Evolutionary conservation across 371 early-diverging fungal species (phyloP), one percentile per base, ranked within the genome.

Genomic region (Mortierella sp.): DNA sequence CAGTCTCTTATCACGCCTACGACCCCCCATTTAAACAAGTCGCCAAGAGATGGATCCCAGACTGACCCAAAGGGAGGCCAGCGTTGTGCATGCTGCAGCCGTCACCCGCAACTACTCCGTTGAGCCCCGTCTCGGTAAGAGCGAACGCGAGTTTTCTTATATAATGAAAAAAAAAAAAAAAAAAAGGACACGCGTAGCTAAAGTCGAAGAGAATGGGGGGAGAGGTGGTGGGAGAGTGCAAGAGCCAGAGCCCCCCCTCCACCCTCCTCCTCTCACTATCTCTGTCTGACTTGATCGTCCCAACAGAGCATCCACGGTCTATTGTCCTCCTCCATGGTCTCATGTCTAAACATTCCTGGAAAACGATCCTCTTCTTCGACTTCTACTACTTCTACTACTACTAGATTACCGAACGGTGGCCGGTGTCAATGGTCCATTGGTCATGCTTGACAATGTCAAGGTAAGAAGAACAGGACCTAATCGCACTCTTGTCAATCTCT

Each of bases 401-500:
- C 43, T 85, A 97, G 98, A 98, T 81, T 99, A 99, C 85, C 91
- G 98, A 64, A 99, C 99, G 51, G 99, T 99, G 37, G 89, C 97
- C 43, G 99, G 99, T 82, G 99, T 99, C 57, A 99, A 99, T 84
- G 99, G 99, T 46, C 99, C 99, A 46, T 88, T 99, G 77, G 99
- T 99, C 53, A 98, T 99, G 84, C 87, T 99, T 67, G 99, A 99
- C 82, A 96, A 99, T 82, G 97, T 99, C 82, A 97, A 97, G 90
- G 94, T 94, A 86, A 7, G n/a, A n/a, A n/a, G n/a, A n/a, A n/a
- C n/a, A n/a, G n/a, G n/a, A 57, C 29, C 46, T 51, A 46, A 50
- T 37, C 44, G 52, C 6, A 63, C 52, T 63, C 12, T 69, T 53
- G 48, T 60, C 19, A 25, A n/a, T 18, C 4, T 43, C 53, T 28